Percentiles rank a stretch among this genome's conserved stretches.
Conservation (phyloP, 225 moss, liverwort and hornwort genomes). For the Bryum argenteum region DNA sequence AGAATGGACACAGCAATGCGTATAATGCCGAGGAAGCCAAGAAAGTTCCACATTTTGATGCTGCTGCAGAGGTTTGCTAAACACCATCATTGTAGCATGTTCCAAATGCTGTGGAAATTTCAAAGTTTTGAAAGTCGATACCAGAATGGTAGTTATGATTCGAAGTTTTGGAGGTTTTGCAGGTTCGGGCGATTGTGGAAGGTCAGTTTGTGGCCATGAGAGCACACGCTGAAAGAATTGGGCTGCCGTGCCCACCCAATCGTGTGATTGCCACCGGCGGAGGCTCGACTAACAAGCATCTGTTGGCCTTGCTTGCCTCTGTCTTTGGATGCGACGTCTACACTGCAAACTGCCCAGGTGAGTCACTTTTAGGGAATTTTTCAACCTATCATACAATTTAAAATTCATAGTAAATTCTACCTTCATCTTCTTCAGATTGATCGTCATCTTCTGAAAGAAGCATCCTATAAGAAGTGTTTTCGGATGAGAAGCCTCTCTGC, state of each 20-base stretch:
- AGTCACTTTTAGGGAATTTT: background rate
- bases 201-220: constrained; percentile 94
- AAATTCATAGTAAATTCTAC: too few species aligned
- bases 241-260: constrained; percentile 71
- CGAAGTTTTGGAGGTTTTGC: background rate
- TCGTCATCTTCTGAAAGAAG: too few species aligned
- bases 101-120: too few species aligned
- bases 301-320: constrained; percentile 68
- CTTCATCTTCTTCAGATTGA: too few species aligned
- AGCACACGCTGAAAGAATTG: constrained; percentile 71
- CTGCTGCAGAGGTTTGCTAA: constrained; percentile 56
- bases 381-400: background rate
- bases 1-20: too few species aligned
- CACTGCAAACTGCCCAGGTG: constrained; percentile 73
- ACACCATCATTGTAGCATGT: too few species aligned
- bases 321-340: constrained; percentile 82
- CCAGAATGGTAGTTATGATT: too few species aligned
- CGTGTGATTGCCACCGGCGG: constrained; percentile 96
- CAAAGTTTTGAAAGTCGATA: too few species aligned
- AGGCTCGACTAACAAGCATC: constrained; percentile 77
- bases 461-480: too few species aligned
- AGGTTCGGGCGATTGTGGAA: constrained; percentile 92
- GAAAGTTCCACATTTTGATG: constrained; percentile 60
- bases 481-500: too few species aligned
- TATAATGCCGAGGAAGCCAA: constrained; percentile 23